Percentiles rank a stretch among this genome's conserved stretches.
These are phyloP conservation scores for Panellus pusillus DNA, from an alignment of 768 basidiomycete species.

Conservation along the genomic window DNA sequence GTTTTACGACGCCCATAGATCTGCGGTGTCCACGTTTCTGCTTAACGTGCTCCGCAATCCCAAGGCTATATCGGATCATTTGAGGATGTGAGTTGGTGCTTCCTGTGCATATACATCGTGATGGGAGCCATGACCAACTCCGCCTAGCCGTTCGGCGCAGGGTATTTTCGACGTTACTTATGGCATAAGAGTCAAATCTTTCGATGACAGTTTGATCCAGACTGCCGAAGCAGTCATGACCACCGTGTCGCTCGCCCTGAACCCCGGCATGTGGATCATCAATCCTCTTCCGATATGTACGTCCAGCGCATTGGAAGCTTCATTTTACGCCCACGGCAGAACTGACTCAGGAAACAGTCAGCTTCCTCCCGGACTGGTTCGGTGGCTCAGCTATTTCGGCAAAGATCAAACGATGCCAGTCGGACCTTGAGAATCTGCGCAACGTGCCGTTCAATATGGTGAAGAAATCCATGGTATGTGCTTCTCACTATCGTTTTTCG, in stretches of 20 bases:
- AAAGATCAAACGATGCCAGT: background rate
- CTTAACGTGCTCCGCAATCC: background rate
- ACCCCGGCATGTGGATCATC: slow-evolving; percentile 5
- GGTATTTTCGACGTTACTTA: slow-evolving; percentile 1
- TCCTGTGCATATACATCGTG: background rate
- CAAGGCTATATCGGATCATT: background rate
- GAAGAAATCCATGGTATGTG: background rate
- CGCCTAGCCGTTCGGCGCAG: background rate
- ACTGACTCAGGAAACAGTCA: background rate
- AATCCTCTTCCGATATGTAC: background rate
- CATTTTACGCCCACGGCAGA: background rate
- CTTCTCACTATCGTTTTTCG: background rate
- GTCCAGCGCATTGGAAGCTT: background rate
- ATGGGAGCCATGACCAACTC: background rate
- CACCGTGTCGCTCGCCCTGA: background rate
- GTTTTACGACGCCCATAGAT: slow-evolving; percentile 1
- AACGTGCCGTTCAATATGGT: background rate
- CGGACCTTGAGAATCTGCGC: background rate
- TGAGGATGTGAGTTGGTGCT: background rate
- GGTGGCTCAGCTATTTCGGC: background rate
- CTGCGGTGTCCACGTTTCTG: background rate
- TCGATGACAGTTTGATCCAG: background rate
- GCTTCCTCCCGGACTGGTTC: background rate
- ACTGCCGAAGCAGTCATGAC: slow-evolving; percentile 1
- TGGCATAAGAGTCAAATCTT: background rate